phyloP scores from a whole-genome alignment of 169 alveolate genomes.

The Eimeria praecox region DNA sequence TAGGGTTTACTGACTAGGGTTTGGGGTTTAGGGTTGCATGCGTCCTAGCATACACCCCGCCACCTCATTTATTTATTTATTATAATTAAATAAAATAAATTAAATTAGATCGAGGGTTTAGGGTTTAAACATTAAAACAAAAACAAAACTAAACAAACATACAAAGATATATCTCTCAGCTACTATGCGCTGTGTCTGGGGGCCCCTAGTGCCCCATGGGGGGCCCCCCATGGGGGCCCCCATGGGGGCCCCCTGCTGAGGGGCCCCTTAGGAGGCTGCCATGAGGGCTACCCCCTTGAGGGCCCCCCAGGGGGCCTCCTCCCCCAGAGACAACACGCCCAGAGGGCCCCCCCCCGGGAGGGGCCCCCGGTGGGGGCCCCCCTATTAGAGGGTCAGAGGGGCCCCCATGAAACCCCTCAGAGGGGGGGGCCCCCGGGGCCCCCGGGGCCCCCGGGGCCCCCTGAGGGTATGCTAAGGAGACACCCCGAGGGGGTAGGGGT shows the following conservation, averaged over 20 bases:
- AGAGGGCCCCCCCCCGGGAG: too few species aligned
- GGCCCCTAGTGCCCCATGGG: conserved; percentile 3
- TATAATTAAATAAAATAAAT: too few species aligned
- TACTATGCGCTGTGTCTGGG: not conserved
- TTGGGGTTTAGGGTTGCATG: not conserved
- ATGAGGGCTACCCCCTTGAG: not conserved
- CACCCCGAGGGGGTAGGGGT: not conserved
- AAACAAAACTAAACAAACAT: too few species aligned
- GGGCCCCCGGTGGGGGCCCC: conserved; percentile 9
- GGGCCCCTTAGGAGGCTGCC: not conserved
- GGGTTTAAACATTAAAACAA: not conserved
- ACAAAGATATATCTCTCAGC: too few species aligned
- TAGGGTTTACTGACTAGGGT: not conserved
- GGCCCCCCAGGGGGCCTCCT: not conserved
- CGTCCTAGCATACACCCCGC: too few species aligned
- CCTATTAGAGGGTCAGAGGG: too few species aligned
- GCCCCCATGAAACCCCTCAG: not conserved
- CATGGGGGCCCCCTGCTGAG: not conserved
- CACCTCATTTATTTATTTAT: too few species aligned
- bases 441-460: not conserved
- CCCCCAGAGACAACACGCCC: too few species aligned
- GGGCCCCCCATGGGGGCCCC: not conserved
- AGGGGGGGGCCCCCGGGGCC: not conserved
- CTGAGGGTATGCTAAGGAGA: not conserved
- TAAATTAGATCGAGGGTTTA: not conserved